Base-by-base conservation (phyloP, 2,329 filamentous ascomycete genomes). In the Fusarium liriodendri region DNA sequence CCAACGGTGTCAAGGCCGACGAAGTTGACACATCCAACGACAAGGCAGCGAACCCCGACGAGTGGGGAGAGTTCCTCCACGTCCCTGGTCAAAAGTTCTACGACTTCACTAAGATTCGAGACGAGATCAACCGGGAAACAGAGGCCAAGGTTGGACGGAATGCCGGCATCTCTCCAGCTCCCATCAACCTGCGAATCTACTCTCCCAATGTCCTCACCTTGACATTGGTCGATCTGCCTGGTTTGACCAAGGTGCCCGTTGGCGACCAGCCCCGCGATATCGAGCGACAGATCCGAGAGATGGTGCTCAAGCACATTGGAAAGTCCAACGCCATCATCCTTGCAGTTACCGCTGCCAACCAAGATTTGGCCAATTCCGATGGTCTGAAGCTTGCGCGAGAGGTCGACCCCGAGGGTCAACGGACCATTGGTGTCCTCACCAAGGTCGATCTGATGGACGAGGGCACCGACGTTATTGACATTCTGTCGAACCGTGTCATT, bases 401-500 rank as follows among this genome's bases (percentile, higher is more conserved):
- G 85, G 97, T 99, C 47, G 97, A 99, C 79, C 96, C 96, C 4
- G 95, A 99, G 82, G 97, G 97, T 80, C 96, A 98, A 86, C 91
- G 97, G 82, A 99, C 97, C 59, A 99, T 99, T 76, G 97, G 97
- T 89, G 97, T 99, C 71, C 89, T 99, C 79, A 98, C 96, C 78
- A 99, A 99, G 89, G 95, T 99, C 71, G 97, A 99, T 86, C 86
- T 99, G 81, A 99, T 99, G 97, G 97, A 99, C 83, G 95, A 98
- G 29, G 97, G 97, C 64, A 99, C 97, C 62, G 97, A 99, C 80
- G 97, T 98, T 47, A 96, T 99, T 76, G 97, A 99, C 84, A 99
- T 99, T 87, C 89, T 99, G 80, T 97, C 97, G 75, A 97, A 97
- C 69, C 93, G 97, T 79, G 97, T 99, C 83, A 99, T 99, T 82